Conservation (phyloP, 352 stramenopile genomes). For the Pythium vanterpoolii region DNA sequence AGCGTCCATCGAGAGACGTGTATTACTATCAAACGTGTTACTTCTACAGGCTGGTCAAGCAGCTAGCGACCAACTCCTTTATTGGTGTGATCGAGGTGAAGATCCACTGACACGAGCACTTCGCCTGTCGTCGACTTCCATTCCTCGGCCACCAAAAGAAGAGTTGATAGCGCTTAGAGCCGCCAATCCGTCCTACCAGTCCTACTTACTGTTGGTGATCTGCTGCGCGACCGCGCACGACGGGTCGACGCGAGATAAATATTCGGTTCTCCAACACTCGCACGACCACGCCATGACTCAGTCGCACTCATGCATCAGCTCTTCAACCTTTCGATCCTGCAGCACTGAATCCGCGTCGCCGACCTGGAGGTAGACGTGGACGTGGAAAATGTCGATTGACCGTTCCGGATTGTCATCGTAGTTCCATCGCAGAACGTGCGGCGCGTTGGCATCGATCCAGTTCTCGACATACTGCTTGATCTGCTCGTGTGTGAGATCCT, state of each 20-base stretch:
- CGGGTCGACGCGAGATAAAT: conserved; percentile 6
- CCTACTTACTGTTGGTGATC: not conserved
- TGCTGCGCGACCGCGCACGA: no score
- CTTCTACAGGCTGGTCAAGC: not conserved
- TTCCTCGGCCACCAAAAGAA: not conserved
- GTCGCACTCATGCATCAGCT: conserved; percentile 65
- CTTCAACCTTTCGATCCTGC: conserved; percentile 56
- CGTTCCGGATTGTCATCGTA: conserved; percentile 88
- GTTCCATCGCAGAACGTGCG: conserved; percentile 76
- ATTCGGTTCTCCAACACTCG: conserved; percentile 1
- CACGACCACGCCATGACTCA: conserved; percentile 27
- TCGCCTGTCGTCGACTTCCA: not conserved
- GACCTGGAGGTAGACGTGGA: conserved; percentile 89
- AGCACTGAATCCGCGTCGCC: conserved; percentile 47
- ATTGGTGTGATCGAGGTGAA: not conserved
- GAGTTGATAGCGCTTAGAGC: not conserved
- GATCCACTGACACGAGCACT: not conserved
- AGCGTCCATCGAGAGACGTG: not conserved
- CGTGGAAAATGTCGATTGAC: conserved; percentile 89
- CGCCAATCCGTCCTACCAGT: not conserved
- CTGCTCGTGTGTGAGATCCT: conserved; percentile 72
- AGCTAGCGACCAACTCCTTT: not conserved
- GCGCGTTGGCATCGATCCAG: conserved; percentile 84
- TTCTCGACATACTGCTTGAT: conserved; percentile 88
- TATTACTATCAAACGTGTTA: not conserved